Conservation (phyloP, 2,329 filamentous ascomycete genomes). For the Colletotrichum sp. region DNA sequence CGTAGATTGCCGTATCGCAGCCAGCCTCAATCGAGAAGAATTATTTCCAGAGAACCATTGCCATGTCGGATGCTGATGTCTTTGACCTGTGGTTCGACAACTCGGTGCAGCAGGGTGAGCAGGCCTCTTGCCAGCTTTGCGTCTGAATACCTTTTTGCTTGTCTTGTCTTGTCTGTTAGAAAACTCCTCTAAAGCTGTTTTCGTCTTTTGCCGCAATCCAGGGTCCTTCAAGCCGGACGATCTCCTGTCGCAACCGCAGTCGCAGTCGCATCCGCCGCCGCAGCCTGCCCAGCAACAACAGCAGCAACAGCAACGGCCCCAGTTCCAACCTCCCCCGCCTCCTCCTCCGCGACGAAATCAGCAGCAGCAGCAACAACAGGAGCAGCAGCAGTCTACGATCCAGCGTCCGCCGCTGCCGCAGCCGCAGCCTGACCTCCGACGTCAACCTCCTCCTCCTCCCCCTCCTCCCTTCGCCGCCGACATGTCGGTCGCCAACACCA, state of each 20-base stretch:
- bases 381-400: background rate
- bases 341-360: background rate
- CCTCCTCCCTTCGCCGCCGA: background rate
- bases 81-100: slow-evolving; percentile 4
- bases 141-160: background rate
- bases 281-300: background rate
- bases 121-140: slow-evolving; percentile 10
- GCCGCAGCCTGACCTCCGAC: background rate
- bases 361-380: background rate
- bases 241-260: background rate
- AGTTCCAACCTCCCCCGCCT: background rate
- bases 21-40: background rate
- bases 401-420: background rate
- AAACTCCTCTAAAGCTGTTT: background rate
- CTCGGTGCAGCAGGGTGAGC: slow-evolving; percentile 2
- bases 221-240: background rate
- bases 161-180: background rate
- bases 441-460: background rate
- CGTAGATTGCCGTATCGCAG: background rate
- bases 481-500: slow-evolving; percentile 8
- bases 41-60: background rate
- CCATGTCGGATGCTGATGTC: slow-evolving; percentile 1
- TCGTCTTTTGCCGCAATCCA: background rate
- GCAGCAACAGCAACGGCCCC: background rate
- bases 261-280: background rate